Conservation (phyloP, 805 yeast genomes). For the Starmerella etchellsii region DNA sequence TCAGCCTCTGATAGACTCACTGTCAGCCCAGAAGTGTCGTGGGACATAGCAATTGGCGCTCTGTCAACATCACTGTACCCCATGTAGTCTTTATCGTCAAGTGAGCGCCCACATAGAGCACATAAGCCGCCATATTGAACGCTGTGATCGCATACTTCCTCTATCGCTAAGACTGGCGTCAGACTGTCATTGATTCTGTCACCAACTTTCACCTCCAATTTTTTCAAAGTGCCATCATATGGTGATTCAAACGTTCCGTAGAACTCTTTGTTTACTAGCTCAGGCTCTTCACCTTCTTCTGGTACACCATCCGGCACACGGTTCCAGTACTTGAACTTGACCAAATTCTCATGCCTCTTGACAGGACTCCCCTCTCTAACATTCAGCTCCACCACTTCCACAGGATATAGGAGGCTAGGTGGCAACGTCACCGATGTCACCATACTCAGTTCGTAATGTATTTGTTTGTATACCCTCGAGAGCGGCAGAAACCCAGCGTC, state of each 20-base stretch:
- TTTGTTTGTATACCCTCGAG: too few relatives aligned
- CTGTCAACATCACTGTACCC: conserved; percentile 57
- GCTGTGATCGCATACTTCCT: conserved; percentile 81
- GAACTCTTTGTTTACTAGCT: conserved; percentile 28
- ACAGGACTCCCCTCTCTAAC: conserved; percentile 36
- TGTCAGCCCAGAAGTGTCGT: conserved; percentile 70
- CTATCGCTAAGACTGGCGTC: conserved; percentile 42
- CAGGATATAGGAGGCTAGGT: conserved; percentile 53
- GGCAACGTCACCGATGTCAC: conserved; percentile 34
- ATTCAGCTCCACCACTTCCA: conserved; percentile 43
- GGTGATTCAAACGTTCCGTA: conserved; percentile 61
- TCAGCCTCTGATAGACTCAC: conserved; percentile 80
- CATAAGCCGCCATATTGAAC: conserved; percentile 93
- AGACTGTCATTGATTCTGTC: conserved; percentile 42
- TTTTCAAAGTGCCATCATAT: conserved; percentile 51
- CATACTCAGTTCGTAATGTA: too few relatives aligned
- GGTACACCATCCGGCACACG: conserved; percentile 31
- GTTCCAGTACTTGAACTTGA: conserved; percentile 57
- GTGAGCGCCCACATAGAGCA: conserved; percentile 77
- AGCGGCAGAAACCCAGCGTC: too few relatives aligned
- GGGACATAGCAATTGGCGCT: conserved; percentile 80
- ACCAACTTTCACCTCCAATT: conserved; percentile 40
- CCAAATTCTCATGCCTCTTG: conserved; percentile 39
- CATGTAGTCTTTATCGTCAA: conserved; percentile 62
- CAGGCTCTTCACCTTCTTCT: conserved; percentile 25